Evolutionary conservation across 805 yeast species (phyloP).

Genomic region (Candida multigemmis): DNA sequence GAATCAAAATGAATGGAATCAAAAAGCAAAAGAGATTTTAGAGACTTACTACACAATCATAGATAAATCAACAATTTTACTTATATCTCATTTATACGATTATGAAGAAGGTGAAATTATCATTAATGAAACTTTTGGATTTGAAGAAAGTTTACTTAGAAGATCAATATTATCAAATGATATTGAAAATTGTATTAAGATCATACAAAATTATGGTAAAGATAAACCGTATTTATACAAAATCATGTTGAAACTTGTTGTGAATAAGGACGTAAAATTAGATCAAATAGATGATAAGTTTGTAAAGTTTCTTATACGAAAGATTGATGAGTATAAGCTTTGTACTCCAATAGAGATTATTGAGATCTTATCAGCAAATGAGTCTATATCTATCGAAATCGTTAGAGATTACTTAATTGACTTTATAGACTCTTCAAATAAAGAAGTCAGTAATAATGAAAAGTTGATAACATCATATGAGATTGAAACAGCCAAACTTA

Average conservation of each 20-base stretch:
- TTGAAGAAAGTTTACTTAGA: slow-evolving; percentile 58
- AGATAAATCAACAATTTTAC: slow-evolving; percentile 45
- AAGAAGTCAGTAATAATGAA: slow-evolving; percentile 60
- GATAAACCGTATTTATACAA: slow-evolving; percentile 57
- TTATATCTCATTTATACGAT: slow-evolving; percentile 50
- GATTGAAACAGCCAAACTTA: slow-evolving; percentile 51
- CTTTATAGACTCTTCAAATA: slow-evolving; percentile 47
- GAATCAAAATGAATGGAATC: slow-evolving; percentile 50
- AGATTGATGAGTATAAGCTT: slow-evolving; percentile 41
- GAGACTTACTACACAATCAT: slow-evolving; percentile 37
- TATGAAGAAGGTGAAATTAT: slow-evolving; percentile 40
- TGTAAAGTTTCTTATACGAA: slow-evolving; percentile 40
- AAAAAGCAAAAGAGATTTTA: slow-evolving; percentile 51
- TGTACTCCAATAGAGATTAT: slow-evolving; percentile 72
- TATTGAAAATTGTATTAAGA: slow-evolving; percentile 44
- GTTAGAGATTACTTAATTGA: slow-evolving; percentile 61
- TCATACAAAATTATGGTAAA: slow-evolving; percentile 53
- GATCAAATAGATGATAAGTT: slow-evolving; percentile 43
- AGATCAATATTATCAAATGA: slow-evolving; percentile 53
- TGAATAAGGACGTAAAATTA: slow-evolving; percentile 45
- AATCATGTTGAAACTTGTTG: slow-evolving; percentile 53
- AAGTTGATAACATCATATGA: slow-evolving; percentile 61
- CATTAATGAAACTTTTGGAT: slow-evolving; percentile 30
- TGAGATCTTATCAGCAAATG: slow-evolving; percentile 48
- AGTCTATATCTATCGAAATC: slow-evolving; percentile 59